Evolutionary conservation across 305 asterid genomes (phyloP), one percentile per base, ranked within the genome.

Genomic region (Lippia alba): DNA sequence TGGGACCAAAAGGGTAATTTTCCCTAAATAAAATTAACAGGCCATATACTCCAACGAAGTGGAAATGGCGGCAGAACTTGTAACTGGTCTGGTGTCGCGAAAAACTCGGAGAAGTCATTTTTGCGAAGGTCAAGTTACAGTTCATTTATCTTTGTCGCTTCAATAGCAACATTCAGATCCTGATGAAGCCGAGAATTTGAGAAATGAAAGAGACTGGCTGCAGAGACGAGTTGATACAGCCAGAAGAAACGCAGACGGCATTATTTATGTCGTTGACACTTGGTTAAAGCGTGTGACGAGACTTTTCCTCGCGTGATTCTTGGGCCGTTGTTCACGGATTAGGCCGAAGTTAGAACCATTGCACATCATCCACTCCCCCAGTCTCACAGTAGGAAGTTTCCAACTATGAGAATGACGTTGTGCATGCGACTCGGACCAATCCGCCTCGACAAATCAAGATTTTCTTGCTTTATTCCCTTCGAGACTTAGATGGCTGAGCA

Each of bases 101-200:
- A 24, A 24, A 24, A 64, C 30, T 69, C n/a, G 46, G 56, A 7
- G 74, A 68, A 50, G 6, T 55, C 20, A 8, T 34, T 30, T 46
- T 65, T 17, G 17, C 41, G 0, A 72, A 71, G 14, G 8, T 77
- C 11, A 30, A 12, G 56, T 36, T 11, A 4, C 76, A 70, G n/a
- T 8, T 67, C 20, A 50, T 50, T 33, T 75, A 72, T 46, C 17
- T 76, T 9, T 71, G 61, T 48, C n/a, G 30, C 61, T 75, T 56
- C 50, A 16, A 54, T 5, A 57, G 44, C 9, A 72, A 72, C 62
- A 39, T 82, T n/a, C 8, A 20, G 19, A 56, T 12, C 14, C 61
- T 79, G 48, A 51, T 5, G 69, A 70, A 73, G 56, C 36, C 14
- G 11, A 8, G 7, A 9, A 6, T 30, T 19, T 82, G 45, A 56